Percentiles rank a stretch among this genome's conserved stretches.
Evolutionary conservation across 345 rosid species (phyloP).

Genomic region (Raphanus sativus): DNA sequence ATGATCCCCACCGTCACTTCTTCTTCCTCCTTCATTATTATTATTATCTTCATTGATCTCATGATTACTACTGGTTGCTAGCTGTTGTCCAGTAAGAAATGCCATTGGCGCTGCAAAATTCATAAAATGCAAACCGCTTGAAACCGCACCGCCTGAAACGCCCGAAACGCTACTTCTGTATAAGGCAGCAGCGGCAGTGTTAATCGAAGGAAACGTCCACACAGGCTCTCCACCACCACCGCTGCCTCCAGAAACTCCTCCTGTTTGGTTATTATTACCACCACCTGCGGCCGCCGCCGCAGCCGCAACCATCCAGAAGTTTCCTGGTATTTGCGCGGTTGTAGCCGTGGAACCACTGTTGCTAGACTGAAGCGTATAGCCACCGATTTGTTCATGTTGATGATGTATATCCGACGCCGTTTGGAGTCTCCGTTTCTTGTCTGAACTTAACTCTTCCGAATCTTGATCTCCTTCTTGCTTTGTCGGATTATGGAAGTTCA

Average conservation of each 20-base stretch:
- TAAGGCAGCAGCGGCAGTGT: slow-evolving; percentile 52
- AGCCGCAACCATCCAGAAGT: slow-evolving; percentile 90
- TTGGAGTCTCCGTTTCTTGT: slow-evolving; percentile 66
- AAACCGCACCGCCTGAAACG: slow-evolving; percentile 52
- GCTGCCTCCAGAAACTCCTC: slow-evolving; percentile 43
- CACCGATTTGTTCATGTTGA: slow-evolving; percentile 57
- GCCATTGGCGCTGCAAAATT: slow-evolving; percentile 89
- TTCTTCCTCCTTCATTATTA: slow-evolving; percentile 34
- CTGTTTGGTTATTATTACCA: slow-evolving; percentile 42
- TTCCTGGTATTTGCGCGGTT: slow-evolving; percentile 71
- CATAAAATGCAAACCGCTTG: slow-evolving; percentile 94
- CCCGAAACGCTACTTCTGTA: slow-evolving; percentile 69
- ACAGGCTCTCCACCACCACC: slow-evolving; percentile 69
- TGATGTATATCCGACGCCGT: slow-evolving; percentile 36
- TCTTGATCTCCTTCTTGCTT: slow-evolving; percentile 58
- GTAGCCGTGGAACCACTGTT: slow-evolving; percentile 49
- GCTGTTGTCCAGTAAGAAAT: slow-evolving; percentile 70
- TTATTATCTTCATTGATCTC: slow-evolving; percentile 35
- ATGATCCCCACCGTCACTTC: slow-evolving; percentile 41
- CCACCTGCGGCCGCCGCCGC: slow-evolving; percentile 32
- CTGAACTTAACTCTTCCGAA: slow-evolving; percentile 45
- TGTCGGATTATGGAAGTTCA: slow-evolving; percentile 71
- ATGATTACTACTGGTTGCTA: slow-evolving; percentile 48
- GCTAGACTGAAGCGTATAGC: slow-evolving; percentile 64
- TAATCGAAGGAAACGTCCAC: slow-evolving; percentile 84